Percentiles rank a stretch among this genome's conserved stretches.
These are phyloP conservation scores for Yamadazyma triangularis DNA, from an alignment of 1,139 yeast genomes.

Conservation along the genomic window DNA sequence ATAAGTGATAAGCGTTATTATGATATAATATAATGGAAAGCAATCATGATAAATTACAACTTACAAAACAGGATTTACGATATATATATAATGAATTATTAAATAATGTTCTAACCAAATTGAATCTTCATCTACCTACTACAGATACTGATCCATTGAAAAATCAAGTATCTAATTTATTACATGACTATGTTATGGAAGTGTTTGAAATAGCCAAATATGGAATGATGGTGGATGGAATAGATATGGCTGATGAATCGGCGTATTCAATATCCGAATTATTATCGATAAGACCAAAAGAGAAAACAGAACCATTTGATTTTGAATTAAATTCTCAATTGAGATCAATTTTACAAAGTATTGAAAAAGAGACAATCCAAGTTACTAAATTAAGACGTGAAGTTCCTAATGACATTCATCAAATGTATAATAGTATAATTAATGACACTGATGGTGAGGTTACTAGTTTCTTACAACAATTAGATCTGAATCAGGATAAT, in stretches of 20 bases:
- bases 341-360: conserved; percentile 46
- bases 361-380: conserved; percentile 54
- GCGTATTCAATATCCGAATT: conserved; percentile 17
- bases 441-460: conserved; percentile 29
- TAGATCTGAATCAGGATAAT: conserved; percentile 4
- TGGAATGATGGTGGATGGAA: conserved; percentile 49
- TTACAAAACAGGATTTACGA: conserved; percentile 47
- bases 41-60: conserved; percentile 37
- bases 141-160: conserved; percentile 43
- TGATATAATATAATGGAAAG: conserved; percentile 3
- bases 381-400: conserved; percentile 49
- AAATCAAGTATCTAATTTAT: conserved; percentile 35
- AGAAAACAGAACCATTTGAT: conserved; percentile 61
- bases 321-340: conserved; percentile 50
- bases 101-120: conserved; percentile 34
- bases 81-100: conserved; percentile 42
- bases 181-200: conserved; percentile 42
- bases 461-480: conserved; percentile 18
- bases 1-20: too few species aligned
- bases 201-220: conserved; percentile 50
- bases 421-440: conserved; percentile 25
- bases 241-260: conserved; percentile 18
- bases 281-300: conserved; percentile 29
- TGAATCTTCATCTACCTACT: conserved; percentile 49
- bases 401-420: conserved; percentile 39